phyloP scores from a whole-genome alignment of 176 grass and related monocot genomes.

The Paspalum notatum region DNA sequence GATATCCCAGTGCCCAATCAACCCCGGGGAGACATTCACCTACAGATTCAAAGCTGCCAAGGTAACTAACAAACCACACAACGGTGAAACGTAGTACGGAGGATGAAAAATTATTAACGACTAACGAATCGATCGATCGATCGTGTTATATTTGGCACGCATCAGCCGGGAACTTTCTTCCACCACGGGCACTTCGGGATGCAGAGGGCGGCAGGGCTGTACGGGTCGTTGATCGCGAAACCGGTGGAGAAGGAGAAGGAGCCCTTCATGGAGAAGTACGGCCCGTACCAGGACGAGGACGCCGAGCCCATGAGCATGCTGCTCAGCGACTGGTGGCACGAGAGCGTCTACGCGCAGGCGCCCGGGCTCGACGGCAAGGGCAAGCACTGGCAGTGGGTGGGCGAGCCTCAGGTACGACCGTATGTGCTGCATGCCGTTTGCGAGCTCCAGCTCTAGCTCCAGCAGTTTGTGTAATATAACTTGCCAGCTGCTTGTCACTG shows the following conservation, averaged over 20 bases:
- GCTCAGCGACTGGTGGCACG: slow-evolving; percentile 84
- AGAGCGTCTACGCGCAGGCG: slow-evolving; percentile 66
- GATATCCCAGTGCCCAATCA: slow-evolving; percentile 87
- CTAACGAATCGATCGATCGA: too few species aligned
- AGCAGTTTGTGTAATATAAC: too few species aligned
- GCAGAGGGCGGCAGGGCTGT: slow-evolving; percentile 85
- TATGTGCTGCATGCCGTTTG: too few species aligned
- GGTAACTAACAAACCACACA: background rate
- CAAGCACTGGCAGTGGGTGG: slow-evolving; percentile 70
- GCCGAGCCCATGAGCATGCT: slow-evolving; percentile 65
- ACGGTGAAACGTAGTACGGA: too few species aligned
- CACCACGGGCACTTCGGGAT: slow-evolving; percentile 89
- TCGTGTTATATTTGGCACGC: too few species aligned
- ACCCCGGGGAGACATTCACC: slow-evolving; percentile 66
- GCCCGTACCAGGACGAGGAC: background rate
- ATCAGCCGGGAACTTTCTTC: slow-evolving; percentile 78
- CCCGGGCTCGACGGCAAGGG: slow-evolving; percentile 57
- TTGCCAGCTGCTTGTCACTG: too few species aligned
- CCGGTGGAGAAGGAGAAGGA: slow-evolving; percentile 56
- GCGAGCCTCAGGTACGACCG: slow-evolving; percentile 88
- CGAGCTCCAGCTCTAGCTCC: too few species aligned
- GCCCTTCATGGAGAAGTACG: slow-evolving; percentile 52
- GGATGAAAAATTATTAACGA: too few species aligned
- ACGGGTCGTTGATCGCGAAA: slow-evolving; percentile 78
- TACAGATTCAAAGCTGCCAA: slow-evolving; percentile 53